Percentiles rank a stretch among this genome's conserved stretches.
Conservation (phyloP, 176 grass and related monocot genomes). For the Lolium rigidum region DNA sequence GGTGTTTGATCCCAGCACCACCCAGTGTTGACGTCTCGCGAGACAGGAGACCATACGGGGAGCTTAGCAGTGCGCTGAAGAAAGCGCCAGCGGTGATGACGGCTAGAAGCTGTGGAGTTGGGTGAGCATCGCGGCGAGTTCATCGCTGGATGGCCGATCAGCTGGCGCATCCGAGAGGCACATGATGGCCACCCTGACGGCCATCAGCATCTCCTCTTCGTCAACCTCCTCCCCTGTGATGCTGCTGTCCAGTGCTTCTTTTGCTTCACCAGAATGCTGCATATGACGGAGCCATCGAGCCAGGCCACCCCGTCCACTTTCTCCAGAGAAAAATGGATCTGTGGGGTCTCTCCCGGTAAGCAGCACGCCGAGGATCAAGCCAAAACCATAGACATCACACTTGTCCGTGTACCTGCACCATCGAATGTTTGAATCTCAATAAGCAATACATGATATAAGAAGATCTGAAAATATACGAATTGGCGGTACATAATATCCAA, state of each 20-base stretch:
- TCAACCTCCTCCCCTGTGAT: conserved; percentile 71
- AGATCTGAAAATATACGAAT: too few relatives aligned
- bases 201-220: conserved; percentile 95
- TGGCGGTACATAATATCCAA: too few relatives aligned
- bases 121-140: conserved; percentile 84
- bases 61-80: neutral
- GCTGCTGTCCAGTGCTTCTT: conserved; percentile 73
- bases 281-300: conserved; percentile 73
- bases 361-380: conserved; percentile 75
- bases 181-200: conserved; percentile 82
- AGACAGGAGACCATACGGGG: neutral
- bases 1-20: neutral
- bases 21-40: neutral
- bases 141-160: conserved; percentile 91
- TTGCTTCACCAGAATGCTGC: conserved; percentile 78
- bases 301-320: conserved; percentile 59
- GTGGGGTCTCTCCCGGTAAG: conserved; percentile 81
- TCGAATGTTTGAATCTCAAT: conserved; percentile 11
- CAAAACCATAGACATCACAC: conserved; percentile 92
- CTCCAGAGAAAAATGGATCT: conserved; percentile 72
- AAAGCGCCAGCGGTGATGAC: neutral
- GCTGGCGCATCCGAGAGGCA: conserved; percentile 83
- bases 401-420: conserved; percentile 91
- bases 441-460: too few relatives aligned
- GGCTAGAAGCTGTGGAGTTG: conserved; percentile 80